Conservation (phyloP, 2,329 filamentous ascomycete species). For the Chaetomium strumarium region DNA sequence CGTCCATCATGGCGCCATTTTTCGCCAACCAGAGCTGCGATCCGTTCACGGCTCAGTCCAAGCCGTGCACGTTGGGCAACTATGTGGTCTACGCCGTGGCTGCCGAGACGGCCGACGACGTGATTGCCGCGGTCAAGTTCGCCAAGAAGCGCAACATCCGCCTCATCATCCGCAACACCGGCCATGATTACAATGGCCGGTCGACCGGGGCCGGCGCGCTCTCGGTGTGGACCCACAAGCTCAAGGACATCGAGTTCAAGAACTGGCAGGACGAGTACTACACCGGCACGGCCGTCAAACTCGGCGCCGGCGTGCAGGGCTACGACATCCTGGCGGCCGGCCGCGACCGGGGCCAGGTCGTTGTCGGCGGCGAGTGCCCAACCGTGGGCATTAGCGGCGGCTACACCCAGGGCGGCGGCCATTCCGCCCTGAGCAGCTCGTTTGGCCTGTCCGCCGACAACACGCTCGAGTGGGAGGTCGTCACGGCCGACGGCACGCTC, state of each 20-base stretch:
- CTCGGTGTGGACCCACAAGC: constrained; percentile 34
- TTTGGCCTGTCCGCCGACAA: constrained; percentile 46
- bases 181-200: constrained; percentile 42
- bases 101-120: constrained; percentile 28
- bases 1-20: constrained; percentile 33
- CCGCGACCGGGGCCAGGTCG: constrained; percentile 37
- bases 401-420: constrained; percentile 46
- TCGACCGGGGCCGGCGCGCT: constrained; percentile 34
- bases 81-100: constrained; percentile 39
- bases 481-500: constrained; percentile 39
- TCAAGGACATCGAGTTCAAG: constrained; percentile 30
- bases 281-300: constrained; percentile 46
- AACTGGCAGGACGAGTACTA: constrained; percentile 31
- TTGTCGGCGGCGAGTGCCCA: constrained; percentile 49
- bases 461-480: constrained; percentile 42
- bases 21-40: constrained; percentile 38
- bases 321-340: constrained; percentile 47
- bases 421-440: constrained; percentile 44
- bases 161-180: constrained; percentile 47
- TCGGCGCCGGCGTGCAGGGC: constrained; percentile 49
- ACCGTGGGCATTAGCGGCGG: constrained; percentile 47
- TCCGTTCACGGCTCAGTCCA: constrained; percentile 28
- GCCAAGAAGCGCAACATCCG: constrained; percentile 42
- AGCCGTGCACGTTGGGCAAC: constrained; percentile 40
- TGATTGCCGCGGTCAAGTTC: constrained; percentile 38